Conservation (phyloP, 2,329 filamentous ascomycete species). For the Venturia carpophila region DNA sequence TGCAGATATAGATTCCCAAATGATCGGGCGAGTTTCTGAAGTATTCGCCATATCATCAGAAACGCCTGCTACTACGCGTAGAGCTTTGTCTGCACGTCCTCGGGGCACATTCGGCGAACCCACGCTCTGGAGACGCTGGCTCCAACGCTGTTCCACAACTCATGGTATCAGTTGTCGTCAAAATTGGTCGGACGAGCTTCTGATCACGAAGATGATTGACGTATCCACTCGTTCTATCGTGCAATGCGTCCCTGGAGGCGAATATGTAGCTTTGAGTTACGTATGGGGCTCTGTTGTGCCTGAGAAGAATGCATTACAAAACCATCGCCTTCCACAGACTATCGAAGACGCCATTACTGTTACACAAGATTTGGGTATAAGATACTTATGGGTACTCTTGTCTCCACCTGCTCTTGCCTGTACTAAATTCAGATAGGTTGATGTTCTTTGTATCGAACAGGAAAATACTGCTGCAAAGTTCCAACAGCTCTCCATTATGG, state of each 20-base stretch:
- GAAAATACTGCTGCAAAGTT: background rate
- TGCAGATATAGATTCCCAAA: background rate
- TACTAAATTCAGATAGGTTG: background rate
- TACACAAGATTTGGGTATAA: background rate
- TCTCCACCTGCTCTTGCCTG: background rate
- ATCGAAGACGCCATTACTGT: constrained; percentile 11
- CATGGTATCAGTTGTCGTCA: background rate
- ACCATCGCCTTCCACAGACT: background rate
- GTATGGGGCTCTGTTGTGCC: constrained; percentile 12
- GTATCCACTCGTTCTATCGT: constrained; percentile 3
- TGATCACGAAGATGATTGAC: constrained; percentile 11
- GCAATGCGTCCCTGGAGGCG: background rate
- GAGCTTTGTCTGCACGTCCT: background rate
- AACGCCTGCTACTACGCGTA: background rate
- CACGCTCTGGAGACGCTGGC: background rate
- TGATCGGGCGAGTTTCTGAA: background rate
- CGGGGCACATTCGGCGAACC: background rate
- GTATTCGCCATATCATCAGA: background rate
- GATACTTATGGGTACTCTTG: constrained; percentile 11
- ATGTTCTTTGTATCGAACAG: constrained; percentile 10
- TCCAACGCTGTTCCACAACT: constrained; percentile 6
- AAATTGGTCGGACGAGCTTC: constrained; percentile 12
- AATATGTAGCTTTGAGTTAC: constrained; percentile 16
- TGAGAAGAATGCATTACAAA: background rate
- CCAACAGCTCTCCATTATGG: constrained; percentile 13